Evolutionary conservation across 106 monocot species (phyloP), one percentile per base, ranked within the genome.

Genomic region (Allium cepa): DNA sequence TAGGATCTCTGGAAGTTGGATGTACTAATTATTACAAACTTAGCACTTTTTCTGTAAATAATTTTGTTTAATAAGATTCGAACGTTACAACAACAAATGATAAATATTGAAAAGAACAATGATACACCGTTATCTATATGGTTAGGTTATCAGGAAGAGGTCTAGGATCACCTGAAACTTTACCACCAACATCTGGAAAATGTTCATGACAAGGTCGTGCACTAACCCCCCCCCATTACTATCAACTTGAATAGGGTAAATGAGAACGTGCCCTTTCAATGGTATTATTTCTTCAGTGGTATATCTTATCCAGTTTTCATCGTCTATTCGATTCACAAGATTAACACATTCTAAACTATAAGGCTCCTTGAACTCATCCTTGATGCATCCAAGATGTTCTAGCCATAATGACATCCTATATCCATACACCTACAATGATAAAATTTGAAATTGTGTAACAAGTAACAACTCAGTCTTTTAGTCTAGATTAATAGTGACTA

Each of bases 141-240:
- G 89, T 89, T 17, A 89, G 69, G 28, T 72, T 78, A 50, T 89
- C 85, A 49, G 89, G 89, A 56, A 89, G 67, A 17, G 79, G 63
- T 60, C 77, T 75, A 15, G 75, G 69, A 0, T 74, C 71, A 17
- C 89, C 89, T 14, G 74, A 58, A 71, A 89, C 53, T 70, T 73
- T 85, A 48, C 89, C 89, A 49, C 85, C 89, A 63, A 89, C 89
- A 78, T 89, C 79, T 1, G 79, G 79, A 50, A 83, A 79, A 10
- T 11, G 49, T 45, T 72, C 72, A 9, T 68, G 53, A 15, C 67
- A 71, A 15, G 71, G 68, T 10, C 72, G 17, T 9, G 75, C 17
- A 9, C 52, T 36, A 13, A 83, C 67, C 11, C 53, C n/a, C n/a
- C 67, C 9, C 83, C 83, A 51, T 75, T 66, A 17, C 46, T 58